Base-by-base conservation (phyloP, 2,329 filamentous ascomycete species). In the Cladosporium sphaerospermum region DNA sequence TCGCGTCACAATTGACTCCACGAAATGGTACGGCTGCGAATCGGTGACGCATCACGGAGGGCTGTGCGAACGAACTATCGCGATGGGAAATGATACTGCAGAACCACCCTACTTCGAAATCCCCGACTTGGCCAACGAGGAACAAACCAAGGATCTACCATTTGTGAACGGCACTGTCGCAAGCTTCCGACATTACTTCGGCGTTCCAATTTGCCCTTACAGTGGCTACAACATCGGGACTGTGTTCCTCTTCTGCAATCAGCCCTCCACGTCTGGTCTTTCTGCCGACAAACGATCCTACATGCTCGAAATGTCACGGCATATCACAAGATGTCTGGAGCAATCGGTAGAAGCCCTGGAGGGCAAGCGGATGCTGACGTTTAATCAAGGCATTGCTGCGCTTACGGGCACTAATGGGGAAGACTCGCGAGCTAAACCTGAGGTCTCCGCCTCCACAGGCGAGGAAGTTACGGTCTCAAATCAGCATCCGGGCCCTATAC, bases 191-290 rank as follows among this genome's bases (percentile, higher is more conserved):
- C 41, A 54, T 59, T 78, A 79, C 53, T 76, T 77, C 7, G 77
- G 76, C 18, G 81, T 83, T 0, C 82, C 82, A 0, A 77, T 85
- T 49, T 74, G 75, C 19, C 81, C 79, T 3, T 75, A 74, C 0
- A 76, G 74, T 34, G 74, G 77, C 37, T 75, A 78, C 59, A 74
- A 75, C 44, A 78, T 85, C 53, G 54, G 54, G 8, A 56, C 51
- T 1, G 16, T 56, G 10, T 56, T 56, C 18, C 23, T 54, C 11
- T 54, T 56, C 36, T 13, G 45, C 11, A 46, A 13, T 16, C 11
- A 13, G 13, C 1, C 40, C 48, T 9, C 13, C 3, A 7, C 2
- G 1, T 28, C 23, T 28, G 23, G 23, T 28, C 23, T 28, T 28
- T 7, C 23, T 28, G 23, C 23, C 23, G 23, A 28, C 23, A 28